Percentiles rank a stretch among this genome's conserved stretches.
Conservation (phyloP, 345 rosid species). For the Euphorbia tirucalli region DNA sequence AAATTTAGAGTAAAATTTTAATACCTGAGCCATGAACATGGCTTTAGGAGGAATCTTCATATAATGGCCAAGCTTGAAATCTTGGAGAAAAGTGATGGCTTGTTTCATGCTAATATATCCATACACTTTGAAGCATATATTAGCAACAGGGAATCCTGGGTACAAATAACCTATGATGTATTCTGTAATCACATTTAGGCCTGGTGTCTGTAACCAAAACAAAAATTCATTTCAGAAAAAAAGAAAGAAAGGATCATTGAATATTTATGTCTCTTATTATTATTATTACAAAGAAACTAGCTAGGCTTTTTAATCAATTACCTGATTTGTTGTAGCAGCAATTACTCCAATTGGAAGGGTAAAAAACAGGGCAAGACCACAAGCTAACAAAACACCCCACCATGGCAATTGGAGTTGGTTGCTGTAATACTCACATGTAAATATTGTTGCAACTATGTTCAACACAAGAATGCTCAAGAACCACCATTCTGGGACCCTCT, state of each 20-base stretch:
- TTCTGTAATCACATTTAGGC: conserved; percentile 57
- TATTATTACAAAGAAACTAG: background rate
- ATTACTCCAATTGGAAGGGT: conserved; percentile 85
- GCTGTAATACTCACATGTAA: conserved; percentile 52
- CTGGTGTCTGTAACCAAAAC: conserved; percentile 50
- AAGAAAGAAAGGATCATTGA: too few relatives aligned
- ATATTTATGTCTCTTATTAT: too few relatives aligned
- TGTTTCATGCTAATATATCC: conserved; percentile 72
- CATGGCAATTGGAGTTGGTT: conserved; percentile 77
- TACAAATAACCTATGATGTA: conserved; percentile 62
- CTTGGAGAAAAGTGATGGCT: conserved; percentile 53
- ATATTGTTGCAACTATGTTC: conserved; percentile 49
- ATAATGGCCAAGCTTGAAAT: conserved; percentile 74
- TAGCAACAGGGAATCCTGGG: conserved; percentile 70
- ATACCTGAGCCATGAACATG: conserved; percentile 64
- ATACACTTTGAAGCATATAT: conserved; percentile 58
- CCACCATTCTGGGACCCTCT: conserved; percentile 85
- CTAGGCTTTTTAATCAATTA: background rate
- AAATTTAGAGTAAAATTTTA: background rate
- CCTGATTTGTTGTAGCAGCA: conserved; percentile 76
- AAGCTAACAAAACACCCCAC: conserved; percentile 87
- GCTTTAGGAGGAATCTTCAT: conserved; percentile 76
- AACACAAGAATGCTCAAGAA: conserved; percentile 52
- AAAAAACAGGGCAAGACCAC: conserved; percentile 70
- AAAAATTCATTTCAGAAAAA: conserved; percentile 5